Percentiles rank a stretch among this genome's conserved stretches.
phyloP scores from a whole-genome alignment of 2,329 filamentous ascomycete genomes.

The Drechslerella dactyloides region DNA sequence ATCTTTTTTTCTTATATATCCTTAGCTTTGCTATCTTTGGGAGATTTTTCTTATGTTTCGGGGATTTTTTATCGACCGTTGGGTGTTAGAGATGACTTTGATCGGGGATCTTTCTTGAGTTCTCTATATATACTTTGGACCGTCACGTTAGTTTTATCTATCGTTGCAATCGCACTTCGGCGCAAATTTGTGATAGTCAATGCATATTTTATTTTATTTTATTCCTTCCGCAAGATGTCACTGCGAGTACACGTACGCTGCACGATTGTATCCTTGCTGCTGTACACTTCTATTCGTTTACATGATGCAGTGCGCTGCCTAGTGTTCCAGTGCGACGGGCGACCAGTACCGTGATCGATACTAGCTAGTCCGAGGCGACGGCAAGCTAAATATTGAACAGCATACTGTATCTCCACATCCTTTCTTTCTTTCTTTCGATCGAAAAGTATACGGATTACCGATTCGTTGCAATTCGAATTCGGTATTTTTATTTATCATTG shows the following conservation, averaged over 20 bases:
- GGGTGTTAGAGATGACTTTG: conserved; percentile 5
- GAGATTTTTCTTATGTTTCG: background rate
- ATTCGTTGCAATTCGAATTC: too few relatives aligned
- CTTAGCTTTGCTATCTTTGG: too few relatives aligned
- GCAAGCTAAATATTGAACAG: too few relatives aligned
- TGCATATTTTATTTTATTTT: background rate
- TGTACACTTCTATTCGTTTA: too few relatives aligned
- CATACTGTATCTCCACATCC: too few relatives aligned
- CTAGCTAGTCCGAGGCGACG: too few relatives aligned
- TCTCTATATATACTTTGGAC: background rate
- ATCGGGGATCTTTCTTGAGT: background rate
- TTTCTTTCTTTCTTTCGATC: too few relatives aligned
- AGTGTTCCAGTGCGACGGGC: too few relatives aligned
- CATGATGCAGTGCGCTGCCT: background rate
- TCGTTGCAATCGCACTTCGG: background rate
- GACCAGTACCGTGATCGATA: too few relatives aligned
- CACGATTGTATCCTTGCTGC: too few relatives aligned
- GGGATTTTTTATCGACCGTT: background rate
- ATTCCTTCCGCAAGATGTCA: background rate
- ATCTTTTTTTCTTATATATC: background rate
- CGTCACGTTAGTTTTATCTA: background rate
- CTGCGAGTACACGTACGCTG: background rate
- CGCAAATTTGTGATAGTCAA: conserved; percentile 9
- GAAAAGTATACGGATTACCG: too few relatives aligned
- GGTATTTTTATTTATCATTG: too few relatives aligned